Base-by-base conservation (phyloP, 768 basidiomycete genomes). In the Auricularia cornea region DNA sequence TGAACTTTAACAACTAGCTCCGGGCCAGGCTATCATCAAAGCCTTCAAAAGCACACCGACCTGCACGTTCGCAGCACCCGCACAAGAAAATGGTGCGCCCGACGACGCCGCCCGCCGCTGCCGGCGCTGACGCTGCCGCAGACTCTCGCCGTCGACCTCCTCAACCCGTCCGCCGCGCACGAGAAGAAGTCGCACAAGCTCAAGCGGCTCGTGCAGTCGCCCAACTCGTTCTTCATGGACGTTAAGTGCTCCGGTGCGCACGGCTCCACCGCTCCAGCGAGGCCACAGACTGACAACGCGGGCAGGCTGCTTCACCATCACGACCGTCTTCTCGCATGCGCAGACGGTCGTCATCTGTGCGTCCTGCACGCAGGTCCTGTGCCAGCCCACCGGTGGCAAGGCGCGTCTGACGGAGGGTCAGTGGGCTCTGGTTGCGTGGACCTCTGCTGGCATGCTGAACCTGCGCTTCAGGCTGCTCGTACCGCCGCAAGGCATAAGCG, bases 191-290 rank as follows among this genome's bases (percentile, higher is more conserved):
- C 86, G 77, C 96, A 98, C 90, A 98, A 98, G 84, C 91, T 98
- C 77, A 98, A 99, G 86, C 89, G 94, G 76, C 88, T 98, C 71
- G 97, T 99, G 70, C 97, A 98, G 80, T 89, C 89, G 61, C 97
- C 97, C 68, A 94, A 98, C 80, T 98, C 96, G 38, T 98, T 92
- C 81, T 98, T 98, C 81, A 98, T 99, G 97, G 97, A 99, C 72
- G 95, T 98, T 71, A 99, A 98, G 79, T 98, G 96, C 80, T 88
- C 96, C 70, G 94, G 92, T 93, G 66, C 64, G 87, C 38, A 10
- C 40, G 4, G 38, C 31, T 52, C 63, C 64, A 61, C 66, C 64
- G 68, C 68, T 68, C 67, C 62, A 62, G 23, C 29, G 11, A 0
- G 18, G 52, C 29, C n/a, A 59, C 61, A 65, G 68, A 64, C 35